Evolutionary conservation across 805 yeast species (phyloP).

Genomic region (Metschnikowia koreensis): DNA sequence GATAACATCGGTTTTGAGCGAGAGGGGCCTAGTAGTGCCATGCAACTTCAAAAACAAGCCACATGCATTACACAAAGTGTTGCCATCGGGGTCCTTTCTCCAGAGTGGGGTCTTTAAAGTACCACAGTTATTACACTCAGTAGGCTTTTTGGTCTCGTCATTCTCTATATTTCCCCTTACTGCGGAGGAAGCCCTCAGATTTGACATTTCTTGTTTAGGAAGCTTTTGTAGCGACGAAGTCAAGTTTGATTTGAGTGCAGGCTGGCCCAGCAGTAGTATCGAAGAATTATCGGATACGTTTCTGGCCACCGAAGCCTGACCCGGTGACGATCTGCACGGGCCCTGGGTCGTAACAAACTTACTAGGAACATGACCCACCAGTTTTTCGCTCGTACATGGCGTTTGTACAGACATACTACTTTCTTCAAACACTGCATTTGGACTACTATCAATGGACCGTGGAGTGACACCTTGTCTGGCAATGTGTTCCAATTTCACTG

Average conservation of each 20-base stretch:
- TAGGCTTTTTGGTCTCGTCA: constrained; percentile 14
- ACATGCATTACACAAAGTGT: constrained; percentile 63
- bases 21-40: constrained; percentile 60
- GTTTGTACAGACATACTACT: not conserved
- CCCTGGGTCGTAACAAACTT: not conserved
- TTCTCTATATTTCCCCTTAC: not conserved
- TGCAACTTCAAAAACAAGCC: constrained; percentile 59
- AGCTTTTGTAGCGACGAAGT: constrained; percentile 14
- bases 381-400: not conserved
- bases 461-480: constrained; percentile 26
- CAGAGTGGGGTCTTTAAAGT: constrained; percentile 61
- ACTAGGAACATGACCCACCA: not conserved
- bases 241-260: constrained; percentile 15
- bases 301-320: not conserved
- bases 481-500: not conserved
- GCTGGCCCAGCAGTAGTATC: constrained; percentile 1
- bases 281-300: not conserved
- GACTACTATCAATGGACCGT: constrained; percentile 28
- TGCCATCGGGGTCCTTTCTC: constrained; percentile 59
- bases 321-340: not conserved
- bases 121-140: constrained; percentile 57
- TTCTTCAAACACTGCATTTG: constrained; percentile 1
- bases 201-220: not conserved
- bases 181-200: not conserved
- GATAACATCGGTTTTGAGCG: constrained; percentile 56